Conservation (phyloP, 371 early-diverging fungal species). For the Cladochytrium tenue region DNA sequence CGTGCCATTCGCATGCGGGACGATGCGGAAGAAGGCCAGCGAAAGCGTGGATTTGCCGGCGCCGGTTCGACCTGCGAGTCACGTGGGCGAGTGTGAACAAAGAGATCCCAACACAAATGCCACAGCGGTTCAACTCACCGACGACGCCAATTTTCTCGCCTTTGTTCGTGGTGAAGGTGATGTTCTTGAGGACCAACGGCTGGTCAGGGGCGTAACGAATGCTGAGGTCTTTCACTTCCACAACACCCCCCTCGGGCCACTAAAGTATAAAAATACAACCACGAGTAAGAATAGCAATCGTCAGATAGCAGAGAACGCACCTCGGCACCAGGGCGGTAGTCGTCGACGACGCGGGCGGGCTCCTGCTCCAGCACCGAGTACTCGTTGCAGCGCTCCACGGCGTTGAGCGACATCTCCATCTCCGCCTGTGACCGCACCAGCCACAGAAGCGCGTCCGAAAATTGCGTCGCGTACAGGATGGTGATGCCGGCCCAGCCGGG, state of each 20-base stretch:
- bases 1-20: constrained; percentile 47
- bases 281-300: neutral
- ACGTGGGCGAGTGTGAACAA: constrained; percentile 4
- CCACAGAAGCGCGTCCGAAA: constrained; percentile 71
- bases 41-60: constrained; percentile 63
- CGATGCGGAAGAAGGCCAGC: constrained; percentile 60
- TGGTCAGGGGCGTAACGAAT: constrained; percentile 34
- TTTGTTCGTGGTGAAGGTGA: constrained; percentile 62
- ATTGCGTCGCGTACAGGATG: constrained; percentile 75
- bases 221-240: constrained; percentile 51
- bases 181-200: constrained; percentile 52
- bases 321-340: constrained; percentile 54
- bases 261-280: too few species aligned
- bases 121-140: constrained; percentile 45
- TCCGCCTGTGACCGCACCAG: constrained; percentile 69
- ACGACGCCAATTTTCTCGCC: constrained; percentile 88
- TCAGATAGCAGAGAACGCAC: too few species aligned
- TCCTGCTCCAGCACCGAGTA: constrained; percentile 74
- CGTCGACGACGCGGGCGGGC: constrained; percentile 56
- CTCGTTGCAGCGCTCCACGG: constrained; percentile 77
- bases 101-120: neutral
- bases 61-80: constrained; percentile 53
- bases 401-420: constrained; percentile 84
- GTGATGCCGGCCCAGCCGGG: constrained; percentile 79
- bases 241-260: constrained; percentile 68